phyloP scores from a whole-genome alignment of 805 yeast species.

The Yamadazyma endophytica region DNA sequence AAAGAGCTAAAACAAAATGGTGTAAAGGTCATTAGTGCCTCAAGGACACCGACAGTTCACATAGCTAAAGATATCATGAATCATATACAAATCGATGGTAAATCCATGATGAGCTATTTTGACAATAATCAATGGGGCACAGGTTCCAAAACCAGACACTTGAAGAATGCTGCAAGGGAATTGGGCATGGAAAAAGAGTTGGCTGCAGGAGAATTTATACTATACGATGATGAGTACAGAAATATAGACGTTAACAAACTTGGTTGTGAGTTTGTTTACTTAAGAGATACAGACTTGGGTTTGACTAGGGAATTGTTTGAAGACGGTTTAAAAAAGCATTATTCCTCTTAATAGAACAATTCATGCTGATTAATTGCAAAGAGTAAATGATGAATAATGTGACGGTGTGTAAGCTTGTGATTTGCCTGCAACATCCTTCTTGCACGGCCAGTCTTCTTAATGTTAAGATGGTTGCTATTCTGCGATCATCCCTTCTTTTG shows the following conservation, averaged over 20 bases:
- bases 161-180: conserved; percentile 43
- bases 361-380: too few species aligned
- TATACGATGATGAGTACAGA: conserved; percentile 78
- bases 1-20: conserved; percentile 43
- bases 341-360: conserved; percentile 15
- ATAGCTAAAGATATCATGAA: conserved; percentile 64
- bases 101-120: conserved; percentile 49
- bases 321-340: conserved; percentile 35
- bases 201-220: conserved; percentile 30
- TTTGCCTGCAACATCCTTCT: too few species aligned
- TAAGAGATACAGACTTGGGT: conserved; percentile 54
- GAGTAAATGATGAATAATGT: too few species aligned
- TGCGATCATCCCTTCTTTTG: too few species aligned
- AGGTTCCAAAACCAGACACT: conserved; percentile 56
- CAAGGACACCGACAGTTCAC: conserved; percentile 76
- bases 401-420: too few species aligned
- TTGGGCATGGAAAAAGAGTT: conserved; percentile 48
- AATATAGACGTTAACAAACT: conserved; percentile 70
- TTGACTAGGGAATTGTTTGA: conserved; percentile 54
- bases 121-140: conserved; percentile 68
- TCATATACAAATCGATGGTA: conserved; percentile 48
- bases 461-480: too few species aligned
- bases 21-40: conserved; percentile 63
- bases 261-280: conserved; percentile 67
- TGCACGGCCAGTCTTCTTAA: too few species aligned